Percentiles rank a stretch among this genome's conserved stretches.
phyloP scores from a whole-genome alignment of 441 rosid genomes.

The Pelargonium cotyledonis region DNA sequence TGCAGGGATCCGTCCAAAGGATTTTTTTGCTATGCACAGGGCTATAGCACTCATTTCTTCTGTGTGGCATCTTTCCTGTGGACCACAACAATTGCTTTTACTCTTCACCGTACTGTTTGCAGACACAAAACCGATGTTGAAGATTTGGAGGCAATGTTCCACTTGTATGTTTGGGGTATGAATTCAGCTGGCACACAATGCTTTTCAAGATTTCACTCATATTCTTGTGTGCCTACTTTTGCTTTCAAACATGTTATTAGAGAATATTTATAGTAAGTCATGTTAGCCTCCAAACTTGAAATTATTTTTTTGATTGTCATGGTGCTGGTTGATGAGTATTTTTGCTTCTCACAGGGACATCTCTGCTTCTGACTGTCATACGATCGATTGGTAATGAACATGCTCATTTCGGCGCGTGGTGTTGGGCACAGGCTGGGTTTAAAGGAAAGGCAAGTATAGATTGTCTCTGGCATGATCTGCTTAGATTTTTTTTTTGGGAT shows the following conservation, averaged over 20 bases:
- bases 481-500: background rate
- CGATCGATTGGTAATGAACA: slow-evolving; percentile 81
- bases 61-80: slow-evolving; percentile 90
- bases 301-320: background rate
- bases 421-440: slow-evolving; percentile 77
- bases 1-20: slow-evolving; percentile 90
- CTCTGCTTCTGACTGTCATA: slow-evolving; percentile 68
- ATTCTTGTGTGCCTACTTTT: background rate
- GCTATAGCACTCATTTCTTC: slow-evolving; percentile 83
- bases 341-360: slow-evolving; percentile 51
- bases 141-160: slow-evolving; percentile 92
- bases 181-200: background rate
- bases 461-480: background rate
- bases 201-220: background rate
- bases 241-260: background rate
- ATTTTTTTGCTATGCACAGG: slow-evolving; percentile 80
- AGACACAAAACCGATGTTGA: slow-evolving; percentile 87
- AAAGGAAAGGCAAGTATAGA: slow-evolving; percentile 60
- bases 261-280: too few relatives aligned
- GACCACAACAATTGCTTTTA: slow-evolving; percentile 93
- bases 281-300: background rate
- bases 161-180: slow-evolving; percentile 95
- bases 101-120: slow-evolving; percentile 92
- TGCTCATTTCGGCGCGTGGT: slow-evolving; percentile 62
- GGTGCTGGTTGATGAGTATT: background rate